These are phyloP conservation scores for Pleurostoma richardsiae DNA, from an alignment of 2,329 filamentous ascomycete genomes.

Conservation along the genomic window DNA sequence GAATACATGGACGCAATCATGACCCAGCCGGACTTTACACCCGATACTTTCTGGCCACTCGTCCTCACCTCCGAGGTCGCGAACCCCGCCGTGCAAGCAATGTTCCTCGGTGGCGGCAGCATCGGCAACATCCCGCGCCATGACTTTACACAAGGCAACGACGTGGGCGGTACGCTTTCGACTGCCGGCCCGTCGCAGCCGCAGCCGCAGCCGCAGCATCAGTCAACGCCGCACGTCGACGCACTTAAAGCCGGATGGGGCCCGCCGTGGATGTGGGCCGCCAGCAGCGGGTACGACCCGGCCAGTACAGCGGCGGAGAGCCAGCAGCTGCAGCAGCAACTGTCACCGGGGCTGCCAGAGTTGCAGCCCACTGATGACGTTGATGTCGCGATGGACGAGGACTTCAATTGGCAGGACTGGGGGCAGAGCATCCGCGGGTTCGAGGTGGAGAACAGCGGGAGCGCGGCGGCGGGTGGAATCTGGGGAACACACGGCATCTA, in stretches of 20 bases:
- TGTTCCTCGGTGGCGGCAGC: constrained; percentile 1
- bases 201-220: not conserved
- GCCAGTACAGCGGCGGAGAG: not conserved
- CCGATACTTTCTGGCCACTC: constrained; percentile 27
- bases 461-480: too few relatives aligned
- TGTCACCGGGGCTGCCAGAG: not conserved
- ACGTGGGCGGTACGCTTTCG: constrained; percentile 1
- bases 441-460: too few relatives aligned
- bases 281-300: constrained; percentile 14
- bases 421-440: constrained; percentile 18
- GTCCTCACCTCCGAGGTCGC: constrained; percentile 7
- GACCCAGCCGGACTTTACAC: constrained; percentile 26
- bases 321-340: too few relatives aligned
- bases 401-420: constrained; percentile 31
- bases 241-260: constrained; percentile 40
- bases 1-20: constrained; percentile 31
- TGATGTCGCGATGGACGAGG: constrained; percentile 29
- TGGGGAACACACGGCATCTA: too few relatives aligned
- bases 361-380: constrained; percentile 15
- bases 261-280: constrained; percentile 51
- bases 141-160: constrained; percentile 8
- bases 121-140: constrained; percentile 12
- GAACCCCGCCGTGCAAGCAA: constrained; percentile 6
- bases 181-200: constrained; percentile 2
- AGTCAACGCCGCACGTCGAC: constrained; percentile 18